Base-by-base conservation (phyloP, 1,284 basidiomycete genomes). In the Trichosporon inkin region DNA sequence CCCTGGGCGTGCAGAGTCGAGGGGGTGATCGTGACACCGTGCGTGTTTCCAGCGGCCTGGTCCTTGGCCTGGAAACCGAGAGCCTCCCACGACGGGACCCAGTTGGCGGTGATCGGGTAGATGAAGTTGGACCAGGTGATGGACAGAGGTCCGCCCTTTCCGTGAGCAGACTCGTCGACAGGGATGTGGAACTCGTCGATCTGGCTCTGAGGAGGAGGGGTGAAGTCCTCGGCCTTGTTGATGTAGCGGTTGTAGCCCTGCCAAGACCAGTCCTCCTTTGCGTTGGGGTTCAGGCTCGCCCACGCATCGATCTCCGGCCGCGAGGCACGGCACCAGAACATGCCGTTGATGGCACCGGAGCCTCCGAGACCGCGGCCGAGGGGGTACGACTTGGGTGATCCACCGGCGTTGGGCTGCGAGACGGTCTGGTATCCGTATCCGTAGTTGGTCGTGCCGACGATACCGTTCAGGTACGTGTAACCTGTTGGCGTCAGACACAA, bases 331-430 rank as follows among this genome's bases (percentile, higher is more conserved):
- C 78, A 70, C 77, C 84, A 80, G 77, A 88, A 89, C 78, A 88
- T 81, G 60, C 86, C 88, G 75, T 89, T 89, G 61, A 88, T 81
- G 8, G 87, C 85, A 35, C 83, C 72, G 10, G 74, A 87, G 17
- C 88, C 88, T 52, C 88, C 88, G 20, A 89, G 82, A 35, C 86
- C 81, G 79, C 88, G 84, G 13, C 84, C 84, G 59, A 86, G 80
- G 0, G 86, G 83, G 85, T 85, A 87, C 6, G 58, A 44, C 62
- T 73, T 73, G 16, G 62, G 56, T 0, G 55, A 44, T 38, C 63
- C 58, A 14, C 64, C 52, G 0, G 68, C 62, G 55, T 72, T 71
- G 13, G 57, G 49, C 65, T 70, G 61, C 0, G 80, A 64, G 1
- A 79, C 78, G 7, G 86, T 88, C n/a, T 73, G 74, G 74, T 84